phyloP scores from a whole-genome alignment of 371 early-diverging fungal species.

The Syncephalastrum sp. region DNA sequence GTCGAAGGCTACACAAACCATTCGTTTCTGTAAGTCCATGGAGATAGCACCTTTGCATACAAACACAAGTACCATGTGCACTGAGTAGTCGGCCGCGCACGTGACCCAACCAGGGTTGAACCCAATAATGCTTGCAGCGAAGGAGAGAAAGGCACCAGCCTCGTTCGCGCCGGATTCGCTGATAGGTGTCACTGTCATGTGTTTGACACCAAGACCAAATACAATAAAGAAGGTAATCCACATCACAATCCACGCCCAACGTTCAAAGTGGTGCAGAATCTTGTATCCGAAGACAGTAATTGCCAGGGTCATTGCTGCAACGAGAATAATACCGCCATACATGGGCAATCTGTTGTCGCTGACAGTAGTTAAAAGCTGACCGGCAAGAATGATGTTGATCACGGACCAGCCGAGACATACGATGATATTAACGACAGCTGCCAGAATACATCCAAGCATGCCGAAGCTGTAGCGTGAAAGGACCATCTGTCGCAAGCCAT shows the following conservation, averaged over 20 bases:
- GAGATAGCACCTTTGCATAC: neutral
- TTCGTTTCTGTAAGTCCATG: neutral
- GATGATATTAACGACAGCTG: conserved; percentile 5
- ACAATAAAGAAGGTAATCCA: conserved; percentile 29
- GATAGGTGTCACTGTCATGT: conserved; percentile 4
- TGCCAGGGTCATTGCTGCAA: conserved; percentile 14
- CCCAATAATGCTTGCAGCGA: conserved; percentile 19
- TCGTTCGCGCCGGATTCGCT: neutral
- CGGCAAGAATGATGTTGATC: conserved; percentile 2
- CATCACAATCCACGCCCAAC: conserved; percentile 27
- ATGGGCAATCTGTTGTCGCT: neutral
- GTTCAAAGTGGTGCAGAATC: conserved; percentile 28
- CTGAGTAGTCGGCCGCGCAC: conserved; percentile 32
- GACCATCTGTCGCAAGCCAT: conserved; percentile 14
- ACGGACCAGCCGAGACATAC: conserved; percentile 8
- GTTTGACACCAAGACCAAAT: conserved; percentile 11
- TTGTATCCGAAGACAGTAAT: conserved; percentile 32
- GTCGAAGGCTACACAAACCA: conserved; percentile 4
- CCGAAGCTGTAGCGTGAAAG: conserved; percentile 17
- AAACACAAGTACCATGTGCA: conserved; percentile 12
- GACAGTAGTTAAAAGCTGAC: neutral
- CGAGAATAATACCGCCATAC: conserved; percentile 3
- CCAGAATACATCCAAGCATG: conserved; percentile 1
- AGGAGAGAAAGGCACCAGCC: conserved; percentile 4
- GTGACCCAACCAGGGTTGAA: conserved; percentile 32